These are phyloP conservation scores for Wickerhamiella shivajii DNA, from an alignment of 805 yeast genomes.

Conservation along the genomic window DNA sequence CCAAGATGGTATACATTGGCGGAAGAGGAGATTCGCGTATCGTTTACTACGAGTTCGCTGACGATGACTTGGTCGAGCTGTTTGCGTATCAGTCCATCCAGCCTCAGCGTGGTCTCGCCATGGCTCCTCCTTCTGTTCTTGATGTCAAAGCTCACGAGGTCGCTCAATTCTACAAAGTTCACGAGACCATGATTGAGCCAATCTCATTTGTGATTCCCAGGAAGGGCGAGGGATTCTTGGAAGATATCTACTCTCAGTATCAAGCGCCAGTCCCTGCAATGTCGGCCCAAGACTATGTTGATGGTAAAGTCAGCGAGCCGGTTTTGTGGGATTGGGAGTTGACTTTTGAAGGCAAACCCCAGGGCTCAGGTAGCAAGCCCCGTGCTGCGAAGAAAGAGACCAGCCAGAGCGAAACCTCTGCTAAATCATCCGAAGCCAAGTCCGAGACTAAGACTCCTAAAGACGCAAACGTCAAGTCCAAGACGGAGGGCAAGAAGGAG, in stretches of 20 bases:
- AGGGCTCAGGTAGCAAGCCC: constrained; percentile 5
- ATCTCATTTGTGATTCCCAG: constrained; percentile 88
- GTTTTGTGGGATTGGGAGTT: constrained; percentile 60
- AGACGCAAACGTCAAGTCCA: constrained; percentile 24
- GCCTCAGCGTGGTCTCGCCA: constrained; percentile 93
- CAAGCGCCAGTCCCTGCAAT: constrained; percentile 71
- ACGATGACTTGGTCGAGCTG: constrained; percentile 66
- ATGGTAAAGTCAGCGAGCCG: constrained; percentile 71
- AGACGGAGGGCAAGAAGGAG: constrained; percentile 22
- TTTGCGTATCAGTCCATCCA: constrained; percentile 83
- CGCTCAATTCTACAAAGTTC: constrained; percentile 65
- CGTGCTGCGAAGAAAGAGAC: constrained; percentile 21
- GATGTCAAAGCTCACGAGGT: constrained; percentile 75
- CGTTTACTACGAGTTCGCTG: constrained; percentile 79
- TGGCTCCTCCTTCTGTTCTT: constrained; percentile 71
- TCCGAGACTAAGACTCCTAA: constrained; percentile 17
- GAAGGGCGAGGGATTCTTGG: constrained; percentile 83
- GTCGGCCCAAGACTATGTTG: constrained; percentile 62
- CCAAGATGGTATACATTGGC: constrained; percentile 69
- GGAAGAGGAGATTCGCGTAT: constrained; percentile 98
- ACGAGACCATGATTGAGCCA: constrained; percentile 76
- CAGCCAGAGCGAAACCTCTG: too few relatives aligned
- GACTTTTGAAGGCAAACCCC: constrained; percentile 54
- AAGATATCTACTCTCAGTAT: constrained; percentile 83
- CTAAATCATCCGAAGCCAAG: constrained; percentile 15